Percentiles rank a stretch among this genome's conserved stretches.
Conservation (phyloP, 495 filamentous ascomycete genomes). For the Penicillium pulvis region DNA sequence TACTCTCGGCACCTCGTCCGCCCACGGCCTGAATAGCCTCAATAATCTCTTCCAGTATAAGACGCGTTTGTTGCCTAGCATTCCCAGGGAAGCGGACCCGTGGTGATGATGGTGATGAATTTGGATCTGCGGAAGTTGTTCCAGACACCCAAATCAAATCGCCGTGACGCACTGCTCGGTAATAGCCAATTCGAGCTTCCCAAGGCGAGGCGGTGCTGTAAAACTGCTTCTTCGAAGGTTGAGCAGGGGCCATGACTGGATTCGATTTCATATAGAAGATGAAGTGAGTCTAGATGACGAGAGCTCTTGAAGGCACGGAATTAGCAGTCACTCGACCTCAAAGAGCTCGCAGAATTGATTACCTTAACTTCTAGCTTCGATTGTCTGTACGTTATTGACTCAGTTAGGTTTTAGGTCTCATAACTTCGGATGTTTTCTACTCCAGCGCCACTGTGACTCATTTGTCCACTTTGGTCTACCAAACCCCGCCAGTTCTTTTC, state of each 20-base stretch:
- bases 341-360: too few relatives aligned
- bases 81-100: slow-evolving; percentile 41
- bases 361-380: too few relatives aligned
- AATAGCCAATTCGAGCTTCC: slow-evolving; percentile 48
- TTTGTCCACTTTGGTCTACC: too few relatives aligned
- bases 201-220: slow-evolving; percentile 42
- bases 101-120: slow-evolving; percentile 34
- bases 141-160: slow-evolving; percentile 50
- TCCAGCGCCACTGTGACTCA: too few relatives aligned
- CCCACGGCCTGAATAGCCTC: slow-evolving; percentile 44
- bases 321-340: too few relatives aligned
- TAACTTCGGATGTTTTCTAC: too few relatives aligned
- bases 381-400: too few relatives aligned
- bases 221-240: slow-evolving; percentile 8
- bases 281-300: too few relatives aligned
- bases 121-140: slow-evolving; percentile 44
- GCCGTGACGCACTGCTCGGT: slow-evolving; percentile 47
- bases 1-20: slow-evolving; percentile 37
- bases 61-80: slow-evolving; percentile 40
- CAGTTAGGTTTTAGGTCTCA: too few relatives aligned
- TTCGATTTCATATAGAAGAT: background rate
- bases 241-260: background rate
- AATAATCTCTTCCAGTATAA: slow-evolving; percentile 43
- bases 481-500: too few relatives aligned
- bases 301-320: too few relatives aligned